These are phyloP conservation scores for Pinus taeda DNA, from an alignment of 75 land plant species.

Conservation along the genomic window DNA sequence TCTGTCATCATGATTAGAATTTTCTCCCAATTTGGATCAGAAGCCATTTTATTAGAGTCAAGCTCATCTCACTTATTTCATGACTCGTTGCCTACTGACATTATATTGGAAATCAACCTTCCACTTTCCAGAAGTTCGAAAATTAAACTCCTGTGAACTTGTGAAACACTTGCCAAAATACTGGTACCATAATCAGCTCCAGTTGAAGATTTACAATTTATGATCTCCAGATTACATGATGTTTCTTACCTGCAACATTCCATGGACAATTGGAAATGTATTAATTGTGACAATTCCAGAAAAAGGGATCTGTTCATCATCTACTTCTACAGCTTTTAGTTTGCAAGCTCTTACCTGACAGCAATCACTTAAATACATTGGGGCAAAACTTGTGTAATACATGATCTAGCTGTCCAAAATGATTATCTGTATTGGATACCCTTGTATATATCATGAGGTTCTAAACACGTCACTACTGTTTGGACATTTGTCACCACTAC, in stretches of 20 bases:
- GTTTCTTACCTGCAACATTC: not conserved
- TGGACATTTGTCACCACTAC: too few species aligned
- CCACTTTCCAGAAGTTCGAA: not conserved
- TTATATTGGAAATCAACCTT: not conserved
- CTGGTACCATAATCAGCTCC: not conserved
- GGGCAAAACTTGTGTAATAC: not conserved
- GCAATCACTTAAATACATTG: not conserved
- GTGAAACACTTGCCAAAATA: not conserved
- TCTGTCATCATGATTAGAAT: too few species aligned
- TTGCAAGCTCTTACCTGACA: not conserved
- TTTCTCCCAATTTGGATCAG: constrained; percentile 1
- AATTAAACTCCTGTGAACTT: not conserved
- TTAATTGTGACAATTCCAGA: not conserved
- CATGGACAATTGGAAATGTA: not conserved
- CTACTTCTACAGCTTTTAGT: not conserved
- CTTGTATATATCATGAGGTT: too few species aligned
- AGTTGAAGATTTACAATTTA: not conserved
- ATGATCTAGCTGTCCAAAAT: too few species aligned
- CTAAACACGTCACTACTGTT: too few species aligned
- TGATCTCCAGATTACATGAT: not conserved
- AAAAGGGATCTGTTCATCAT: not conserved
- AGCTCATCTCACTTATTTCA: not conserved
- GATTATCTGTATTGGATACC: too few species aligned
- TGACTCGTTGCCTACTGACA: not conserved
- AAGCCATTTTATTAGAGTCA: not conserved